Evolutionary conservation across 768 basidiomycete genomes (phyloP).

Genomic region (Kwoniella dejecticola): DNA sequence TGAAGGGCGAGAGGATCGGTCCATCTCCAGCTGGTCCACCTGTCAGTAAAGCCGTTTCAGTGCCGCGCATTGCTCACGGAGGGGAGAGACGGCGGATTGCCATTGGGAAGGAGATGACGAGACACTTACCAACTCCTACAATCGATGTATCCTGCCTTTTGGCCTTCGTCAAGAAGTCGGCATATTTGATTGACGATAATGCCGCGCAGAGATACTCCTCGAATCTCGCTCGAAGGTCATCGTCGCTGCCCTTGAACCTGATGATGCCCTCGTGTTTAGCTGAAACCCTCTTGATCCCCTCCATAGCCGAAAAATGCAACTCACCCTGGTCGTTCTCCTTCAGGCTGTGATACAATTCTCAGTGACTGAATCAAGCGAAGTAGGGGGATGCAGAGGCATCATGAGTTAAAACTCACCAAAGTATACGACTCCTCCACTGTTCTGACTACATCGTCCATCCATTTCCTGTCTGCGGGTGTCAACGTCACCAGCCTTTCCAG

Average conservation of each 20-base stretch:
- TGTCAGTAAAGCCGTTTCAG: constrained; percentile 3
- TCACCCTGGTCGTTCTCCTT: constrained; percentile 22
- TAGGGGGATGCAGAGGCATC: too few species aligned
- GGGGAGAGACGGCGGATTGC: background rate
- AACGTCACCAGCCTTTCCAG: constrained; percentile 75
- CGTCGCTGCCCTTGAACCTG: constrained; percentile 93
- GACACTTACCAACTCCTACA: constrained; percentile 46
- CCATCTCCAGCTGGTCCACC: constrained; percentile 25
- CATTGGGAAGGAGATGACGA: background rate
- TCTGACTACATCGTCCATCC: constrained; percentile 79
- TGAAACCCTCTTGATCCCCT: background rate
- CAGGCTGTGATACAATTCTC: constrained; percentile 9
- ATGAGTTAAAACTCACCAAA: constrained; percentile 26
- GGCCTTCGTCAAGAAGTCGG: constrained; percentile 74
- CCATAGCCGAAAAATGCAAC: background rate
- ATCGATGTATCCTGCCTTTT: constrained; percentile 62
- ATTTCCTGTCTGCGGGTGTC: constrained; percentile 90
- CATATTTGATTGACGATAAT: constrained; percentile 84
- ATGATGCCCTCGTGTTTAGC: background rate
- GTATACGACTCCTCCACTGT: constrained; percentile 55
- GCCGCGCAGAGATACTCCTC: constrained; percentile 93
- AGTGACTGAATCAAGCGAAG: too few species aligned
- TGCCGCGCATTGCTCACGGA: background rate
- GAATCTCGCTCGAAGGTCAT: constrained; percentile 87
- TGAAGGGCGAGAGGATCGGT: constrained; percentile 68